These are phyloP conservation scores for Sporothrix phasma DNA, from an alignment of 2,329 filamentous ascomycete genomes.

Conservation along the genomic window DNA sequence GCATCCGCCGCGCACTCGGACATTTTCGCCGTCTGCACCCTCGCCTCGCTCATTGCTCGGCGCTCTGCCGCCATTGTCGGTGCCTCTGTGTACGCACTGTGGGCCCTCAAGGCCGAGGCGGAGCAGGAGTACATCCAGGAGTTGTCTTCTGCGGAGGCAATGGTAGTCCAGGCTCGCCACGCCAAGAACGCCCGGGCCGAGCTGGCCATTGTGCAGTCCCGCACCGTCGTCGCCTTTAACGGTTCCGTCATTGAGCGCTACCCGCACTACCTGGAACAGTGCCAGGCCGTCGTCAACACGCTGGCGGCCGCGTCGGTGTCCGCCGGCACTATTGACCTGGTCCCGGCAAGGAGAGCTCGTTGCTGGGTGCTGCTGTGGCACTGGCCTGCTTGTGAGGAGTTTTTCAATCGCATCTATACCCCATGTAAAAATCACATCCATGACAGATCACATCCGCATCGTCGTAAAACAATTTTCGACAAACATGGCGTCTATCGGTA, in stretches of 20 bases:
- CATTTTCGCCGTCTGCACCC: conserved; percentile 39
- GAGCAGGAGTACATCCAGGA: conserved; percentile 37
- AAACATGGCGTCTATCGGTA: not conserved
- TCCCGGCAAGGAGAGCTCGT: conserved; percentile 64
- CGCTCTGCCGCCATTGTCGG: conserved; percentile 52
- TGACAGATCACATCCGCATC: not conserved
- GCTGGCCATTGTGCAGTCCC: conserved; percentile 27
- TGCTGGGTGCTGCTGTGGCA: conserved; percentile 66
- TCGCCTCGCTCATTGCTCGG: conserved; percentile 45
- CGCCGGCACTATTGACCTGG: conserved; percentile 45
- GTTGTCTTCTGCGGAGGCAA: not conserved
- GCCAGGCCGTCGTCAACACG: conserved; percentile 54
- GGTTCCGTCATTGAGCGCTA: conserved; percentile 74
- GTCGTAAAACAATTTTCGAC: not conserved
- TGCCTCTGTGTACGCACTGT: conserved; percentile 48
- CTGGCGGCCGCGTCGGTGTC: conserved; percentile 27
- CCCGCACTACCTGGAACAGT: conserved; percentile 52
- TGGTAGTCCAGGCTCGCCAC: conserved; percentile 4
- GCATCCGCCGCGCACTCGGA: conserved; percentile 36
- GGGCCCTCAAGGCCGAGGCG: conserved; percentile 42
- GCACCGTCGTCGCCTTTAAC: conserved; percentile 63
- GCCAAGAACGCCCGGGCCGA: conserved; percentile 40
- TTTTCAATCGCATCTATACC: too few relatives aligned
- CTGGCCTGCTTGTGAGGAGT: conserved; percentile 37
- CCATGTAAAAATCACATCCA: too few relatives aligned